Evolutionary conservation across 2,329 filamentous ascomycete genomes (phyloP), one percentile per base, ranked within the genome.

Genomic region (Diaporthe aspalathi): DNA sequence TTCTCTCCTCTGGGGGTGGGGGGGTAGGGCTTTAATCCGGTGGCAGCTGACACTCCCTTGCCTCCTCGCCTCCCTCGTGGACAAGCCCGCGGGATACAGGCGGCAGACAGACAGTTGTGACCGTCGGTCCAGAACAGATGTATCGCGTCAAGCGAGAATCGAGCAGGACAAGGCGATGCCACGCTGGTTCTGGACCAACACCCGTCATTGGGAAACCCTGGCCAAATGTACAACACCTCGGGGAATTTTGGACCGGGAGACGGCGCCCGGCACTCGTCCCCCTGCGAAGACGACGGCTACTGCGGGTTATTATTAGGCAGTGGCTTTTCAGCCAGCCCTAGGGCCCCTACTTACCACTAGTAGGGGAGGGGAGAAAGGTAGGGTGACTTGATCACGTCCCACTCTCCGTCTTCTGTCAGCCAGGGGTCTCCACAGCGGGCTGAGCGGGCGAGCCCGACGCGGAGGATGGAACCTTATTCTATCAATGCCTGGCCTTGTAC

Each of bases 401-500:
- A 17, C 16, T 11, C 24, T 40, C 5, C 17, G 8, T 5, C 45
- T 22, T 22, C 38, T 35, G 12, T 49, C 43, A 22, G 27, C 24
- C 60, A 63, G 60, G 56, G 60, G 60, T 63, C 60, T 63, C 60
- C 60, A 63, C 60, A 63, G 40, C 43, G 60, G 60, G 60, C 60
- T 49, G 60, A 49, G 60, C 60, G 43, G 60, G 60, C 20, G 60
- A 63, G 60, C 60, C 60, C 60, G 60, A 63, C 20, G 43, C 43
- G 43, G 60, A 63, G 29, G 49, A 63, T 63, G 60, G 60, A 63
- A 63, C 60, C 60, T 63, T 63, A 63, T 49, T 24, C 60, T 63
- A 35, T 49, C 49, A 63, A 49, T 49, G 60, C 12, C 43, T 49
- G n/a, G n/a, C n/a, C n/a, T n/a, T 63, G 20, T 27, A 38, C 14